These are phyloP conservation scores for Rhizophora apiculata DNA, from an alignment of 345 rosid species.

Conservation along the genomic window DNA sequence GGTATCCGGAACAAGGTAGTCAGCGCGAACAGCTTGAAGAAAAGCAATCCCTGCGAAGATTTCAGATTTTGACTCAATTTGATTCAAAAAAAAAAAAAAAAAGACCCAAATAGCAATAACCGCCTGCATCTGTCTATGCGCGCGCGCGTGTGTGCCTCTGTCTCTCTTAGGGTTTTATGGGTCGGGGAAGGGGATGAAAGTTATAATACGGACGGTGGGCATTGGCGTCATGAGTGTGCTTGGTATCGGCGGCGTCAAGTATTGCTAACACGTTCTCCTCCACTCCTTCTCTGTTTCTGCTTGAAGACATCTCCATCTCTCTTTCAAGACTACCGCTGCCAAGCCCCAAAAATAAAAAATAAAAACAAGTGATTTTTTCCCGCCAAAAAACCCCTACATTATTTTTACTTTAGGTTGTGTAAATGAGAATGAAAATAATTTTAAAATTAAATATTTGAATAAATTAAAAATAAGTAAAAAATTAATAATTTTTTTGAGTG, in stretches of 20 bases:
- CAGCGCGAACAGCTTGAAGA: constrained; percentile 72
- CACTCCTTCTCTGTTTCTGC: constrained; percentile 35
- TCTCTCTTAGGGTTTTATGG: too few relatives aligned
- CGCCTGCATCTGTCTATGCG: too few relatives aligned
- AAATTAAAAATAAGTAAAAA: too few relatives aligned
- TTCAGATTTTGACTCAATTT: neutral
- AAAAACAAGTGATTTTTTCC: neutral
- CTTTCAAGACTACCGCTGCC: neutral
- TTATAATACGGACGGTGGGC: constrained; percentile 47
- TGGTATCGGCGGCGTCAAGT: constrained; percentile 50
- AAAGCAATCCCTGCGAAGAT: constrained; percentile 52
- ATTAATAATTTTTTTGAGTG: neutral
- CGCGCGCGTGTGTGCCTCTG: too few relatives aligned
- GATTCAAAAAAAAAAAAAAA: neutral
- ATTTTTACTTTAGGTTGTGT: too few relatives aligned
- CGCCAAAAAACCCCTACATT: neutral
- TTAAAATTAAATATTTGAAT: neutral
- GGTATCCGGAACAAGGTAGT: constrained; percentile 34
- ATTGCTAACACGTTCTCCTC: constrained; percentile 77
- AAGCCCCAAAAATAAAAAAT: neutral
- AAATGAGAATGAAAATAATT: too few relatives aligned
- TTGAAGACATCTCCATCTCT: constrained; percentile 22
- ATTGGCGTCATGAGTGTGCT: constrained; percentile 50
- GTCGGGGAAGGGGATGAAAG: neutral
- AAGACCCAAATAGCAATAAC: neutral